phyloP scores from a whole-genome alignment of 225 moss, liverwort and hornwort genomes.

The Anthoceros angustus region DNA sequence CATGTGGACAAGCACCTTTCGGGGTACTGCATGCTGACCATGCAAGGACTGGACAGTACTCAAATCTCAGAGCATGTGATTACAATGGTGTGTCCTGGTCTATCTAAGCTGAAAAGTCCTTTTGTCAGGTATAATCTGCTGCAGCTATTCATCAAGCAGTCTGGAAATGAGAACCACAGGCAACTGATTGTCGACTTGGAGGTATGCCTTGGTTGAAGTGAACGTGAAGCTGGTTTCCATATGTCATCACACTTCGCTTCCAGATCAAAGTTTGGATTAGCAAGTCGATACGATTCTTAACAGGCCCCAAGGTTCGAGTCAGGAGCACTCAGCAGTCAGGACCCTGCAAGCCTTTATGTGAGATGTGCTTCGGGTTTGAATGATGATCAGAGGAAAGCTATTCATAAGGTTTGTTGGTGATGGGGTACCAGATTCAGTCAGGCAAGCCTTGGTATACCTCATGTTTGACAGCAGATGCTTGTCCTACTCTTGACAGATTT shows the following conservation, averaged over 20 bases:
- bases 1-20: no score
- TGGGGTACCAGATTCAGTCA: no score
- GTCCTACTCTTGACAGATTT: conserved; percentile 15
- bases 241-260: not conserved
- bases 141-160: conserved; percentile 31
- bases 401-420: conserved; percentile 14
- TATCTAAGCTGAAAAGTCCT: not conserved
- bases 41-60: no score
- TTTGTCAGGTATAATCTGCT: conserved; percentile 33
- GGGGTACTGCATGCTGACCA: no score
- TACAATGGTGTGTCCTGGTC: not conserved
- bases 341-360: conserved; percentile 25
- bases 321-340: conserved; percentile 11
- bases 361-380: conserved; percentile 24
- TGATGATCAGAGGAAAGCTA: conserved; percentile 24
- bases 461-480: not conserved
- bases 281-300: not conserved
- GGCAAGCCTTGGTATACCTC: no score
- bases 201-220: conserved; percentile 10
- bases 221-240: not conserved
- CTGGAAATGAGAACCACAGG: conserved; percentile 23
- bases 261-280: not conserved
- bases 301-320: conserved; percentile 36
- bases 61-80: not conserved
- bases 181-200: conserved; percentile 33